Evolutionary conservation across 2,329 filamentous ascomycete genomes (phyloP), one percentile per base, ranked within the genome.

Genomic region (Arthrinium puccinioides): DNA sequence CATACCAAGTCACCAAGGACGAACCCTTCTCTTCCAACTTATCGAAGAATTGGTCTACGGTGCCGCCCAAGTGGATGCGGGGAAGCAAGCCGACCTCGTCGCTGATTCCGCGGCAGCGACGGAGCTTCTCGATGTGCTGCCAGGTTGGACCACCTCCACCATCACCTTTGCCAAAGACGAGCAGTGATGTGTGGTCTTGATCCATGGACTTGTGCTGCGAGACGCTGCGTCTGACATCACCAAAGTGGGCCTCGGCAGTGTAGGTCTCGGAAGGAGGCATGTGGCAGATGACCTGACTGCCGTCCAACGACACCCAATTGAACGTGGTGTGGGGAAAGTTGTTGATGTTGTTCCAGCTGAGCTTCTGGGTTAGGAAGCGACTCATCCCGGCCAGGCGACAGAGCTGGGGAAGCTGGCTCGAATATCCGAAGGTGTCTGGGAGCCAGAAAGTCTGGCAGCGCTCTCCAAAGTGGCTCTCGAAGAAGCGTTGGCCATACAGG

Each of bases 311-410:
- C 21, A 98, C 89, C 92, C 92, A 98, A 62, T 95, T 95, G 72
- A 98, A 98, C 0, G 92, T 97, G 6, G 92, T 97, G 57, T 97
- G 92, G 0, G 92, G 92, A 65, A 97, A 98, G 55, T 85, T 94
- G 66, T 97, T 97, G 73, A 97, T 97, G 59, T 97, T 97, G 69
- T 97, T 97, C 92, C 92, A 98, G 69, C 90, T 97, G 42, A 98
- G 71, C 67, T 98, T 98, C 62, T 98, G 92, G 0, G 92, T 98
- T 54, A 98, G 84, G 69, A 98, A 98, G 23, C 90, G 79, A 40
- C 78, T 85, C 92, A 98, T 97, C 15, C 88, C 90, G n/a, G 92
- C 85, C 20, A 96, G 69, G 4, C 90, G 84, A 57, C 88, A 97
- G 28, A 98, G 70, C 56, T 98, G 92, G 10, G 92, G 92, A 28